Evolutionary conservation across 2,329 filamentous ascomycete species (phyloP).

Genomic region (Cladophialophora bantiana): DNA sequence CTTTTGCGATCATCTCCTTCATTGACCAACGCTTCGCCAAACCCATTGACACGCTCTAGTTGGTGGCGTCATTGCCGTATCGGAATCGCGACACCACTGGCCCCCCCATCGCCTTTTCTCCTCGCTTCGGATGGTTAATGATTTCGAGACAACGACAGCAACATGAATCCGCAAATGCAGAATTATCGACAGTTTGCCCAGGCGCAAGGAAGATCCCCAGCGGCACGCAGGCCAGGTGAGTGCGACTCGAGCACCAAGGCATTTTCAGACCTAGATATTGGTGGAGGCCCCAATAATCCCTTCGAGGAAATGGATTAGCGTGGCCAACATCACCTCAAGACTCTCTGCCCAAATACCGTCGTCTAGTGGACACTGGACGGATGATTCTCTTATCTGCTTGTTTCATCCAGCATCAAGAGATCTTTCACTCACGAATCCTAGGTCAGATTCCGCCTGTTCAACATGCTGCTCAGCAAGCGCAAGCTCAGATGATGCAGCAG

Average conservation of each 20-base stretch:
- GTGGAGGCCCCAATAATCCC: not conserved
- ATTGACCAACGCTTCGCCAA: not conserved
- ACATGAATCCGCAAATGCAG: constrained; percentile 41
- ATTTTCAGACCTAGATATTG: not conserved
- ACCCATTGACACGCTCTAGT: not conserved
- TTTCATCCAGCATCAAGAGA: constrained; percentile 9
- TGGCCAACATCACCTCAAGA: not conserved
- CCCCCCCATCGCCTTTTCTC: not conserved
- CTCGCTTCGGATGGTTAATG: not conserved
- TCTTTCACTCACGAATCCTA: constrained; percentile 20
- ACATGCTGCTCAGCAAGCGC: constrained; percentile 38
- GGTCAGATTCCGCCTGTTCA: constrained; percentile 35
- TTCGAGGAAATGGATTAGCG: not conserved
- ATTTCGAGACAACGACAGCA: not conserved
- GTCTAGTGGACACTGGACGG: constrained; percentile 11
- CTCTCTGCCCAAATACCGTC: constrained; percentile 5
- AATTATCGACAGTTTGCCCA: constrained; percentile 40
- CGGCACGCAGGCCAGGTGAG: constrained; percentile 40
- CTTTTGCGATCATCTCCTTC: not conserved
- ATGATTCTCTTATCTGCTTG: constrained; percentile 10
- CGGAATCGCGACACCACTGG: not conserved
- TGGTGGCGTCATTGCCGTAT: not conserved
- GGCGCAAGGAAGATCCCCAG: constrained; percentile 35
- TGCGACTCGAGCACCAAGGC: constrained; percentile 23
- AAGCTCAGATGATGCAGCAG: constrained; percentile 36